These are phyloP conservation scores for Fusarium longipes DNA, from an alignment of 2,329 filamentous ascomycete genomes.

Conservation along the genomic window DNA sequence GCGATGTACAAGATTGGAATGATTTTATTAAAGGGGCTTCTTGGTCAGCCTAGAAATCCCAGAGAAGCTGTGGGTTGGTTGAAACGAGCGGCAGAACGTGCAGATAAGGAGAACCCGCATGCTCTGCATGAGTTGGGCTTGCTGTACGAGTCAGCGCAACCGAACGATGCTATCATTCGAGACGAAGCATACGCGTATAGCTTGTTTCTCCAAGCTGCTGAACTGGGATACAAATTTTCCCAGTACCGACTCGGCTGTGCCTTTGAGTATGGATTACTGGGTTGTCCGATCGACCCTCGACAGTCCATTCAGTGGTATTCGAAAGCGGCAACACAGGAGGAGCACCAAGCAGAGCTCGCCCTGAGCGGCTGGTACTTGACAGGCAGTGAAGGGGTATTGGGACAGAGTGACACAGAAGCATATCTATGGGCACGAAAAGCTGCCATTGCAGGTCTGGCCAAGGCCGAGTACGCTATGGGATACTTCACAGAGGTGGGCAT, in stretches of 20 bases:
- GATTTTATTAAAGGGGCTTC: conserved; percentile 90
- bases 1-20: conserved; percentile 99
- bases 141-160: conserved; percentile 71
- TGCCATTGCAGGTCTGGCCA: conserved; percentile 85
- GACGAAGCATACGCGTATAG: conserved; percentile 85
- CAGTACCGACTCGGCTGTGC: conserved; percentile 90
- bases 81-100: conserved; percentile 89
- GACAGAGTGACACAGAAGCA: conserved; percentile 94
- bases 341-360: conserved; percentile 90
- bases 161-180: conserved; percentile 78
- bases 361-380: conserved; percentile 96
- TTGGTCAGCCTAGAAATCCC: conserved; percentile 86
- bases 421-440: conserved; percentile 98
- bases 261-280: conserved; percentile 89
- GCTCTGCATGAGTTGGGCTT: conserved; percentile 88
- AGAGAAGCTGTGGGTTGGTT: conserved; percentile 92
- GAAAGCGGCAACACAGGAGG: conserved; percentile 87
- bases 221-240: conserved; percentile 93
- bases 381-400: conserved; percentile 85
- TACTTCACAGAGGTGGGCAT: conserved; percentile 98
- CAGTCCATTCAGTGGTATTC: conserved; percentile 95
- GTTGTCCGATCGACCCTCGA: conserved; percentile 83
- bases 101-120: conserved; percentile 91
- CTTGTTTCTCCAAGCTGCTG: conserved; percentile 85
- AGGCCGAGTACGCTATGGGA: conserved; percentile 97